These are phyloP conservation scores for Leccinellum rugosiceps DNA, from an alignment of 768 basidiomycete species.

Conservation along the genomic window DNA sequence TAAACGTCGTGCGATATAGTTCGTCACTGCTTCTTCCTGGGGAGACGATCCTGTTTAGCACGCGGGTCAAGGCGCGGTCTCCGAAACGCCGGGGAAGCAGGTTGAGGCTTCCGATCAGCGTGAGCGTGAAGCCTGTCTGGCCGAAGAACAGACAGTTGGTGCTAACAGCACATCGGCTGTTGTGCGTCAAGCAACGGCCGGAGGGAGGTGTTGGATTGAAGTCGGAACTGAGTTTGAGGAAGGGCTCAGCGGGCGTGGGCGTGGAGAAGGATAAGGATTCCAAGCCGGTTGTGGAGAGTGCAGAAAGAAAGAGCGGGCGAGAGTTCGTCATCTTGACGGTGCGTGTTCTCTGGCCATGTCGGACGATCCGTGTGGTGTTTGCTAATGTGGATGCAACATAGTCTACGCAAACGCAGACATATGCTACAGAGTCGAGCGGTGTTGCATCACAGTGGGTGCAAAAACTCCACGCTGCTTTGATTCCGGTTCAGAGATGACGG, in stretches of 20 bases:
- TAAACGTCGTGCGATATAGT: slow-evolving; percentile 16
- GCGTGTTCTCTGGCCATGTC: slow-evolving; percentile 21
- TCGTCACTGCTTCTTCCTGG: slow-evolving; percentile 38
- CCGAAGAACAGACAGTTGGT: slow-evolving; percentile 53
- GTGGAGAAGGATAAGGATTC: slow-evolving; percentile 17
- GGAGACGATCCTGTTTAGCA: slow-evolving; percentile 49
- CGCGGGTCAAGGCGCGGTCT: slow-evolving; percentile 51
- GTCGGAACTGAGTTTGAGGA: slow-evolving; percentile 43
- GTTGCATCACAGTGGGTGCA: slow-evolving; percentile 37
- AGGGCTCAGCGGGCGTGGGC: slow-evolving; percentile 2
- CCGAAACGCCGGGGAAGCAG: slow-evolving; percentile 55
- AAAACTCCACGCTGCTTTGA: slow-evolving; percentile 33
- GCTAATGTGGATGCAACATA: slow-evolving; percentile 18
- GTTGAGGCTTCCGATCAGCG: slow-evolving; percentile 48
- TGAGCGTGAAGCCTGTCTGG: slow-evolving; percentile 45
- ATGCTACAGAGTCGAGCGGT: slow-evolving; percentile 37
- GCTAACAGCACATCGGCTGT: slow-evolving; percentile 51
- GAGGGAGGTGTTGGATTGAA: slow-evolving; percentile 43
- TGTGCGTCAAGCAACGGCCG: slow-evolving; percentile 51
- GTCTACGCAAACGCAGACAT: slow-evolving; percentile 48
- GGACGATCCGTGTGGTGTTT: neutral
- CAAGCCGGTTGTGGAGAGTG: slow-evolving; percentile 34
- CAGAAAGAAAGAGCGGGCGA: slow-evolving; percentile 51
- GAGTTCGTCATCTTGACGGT: slow-evolving; percentile 64
- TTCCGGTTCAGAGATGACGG: too few relatives aligned